These are phyloP conservation scores for Begonia loranthoides DNA, from an alignment of 306 rosid species.

Conservation along the genomic window DNA sequence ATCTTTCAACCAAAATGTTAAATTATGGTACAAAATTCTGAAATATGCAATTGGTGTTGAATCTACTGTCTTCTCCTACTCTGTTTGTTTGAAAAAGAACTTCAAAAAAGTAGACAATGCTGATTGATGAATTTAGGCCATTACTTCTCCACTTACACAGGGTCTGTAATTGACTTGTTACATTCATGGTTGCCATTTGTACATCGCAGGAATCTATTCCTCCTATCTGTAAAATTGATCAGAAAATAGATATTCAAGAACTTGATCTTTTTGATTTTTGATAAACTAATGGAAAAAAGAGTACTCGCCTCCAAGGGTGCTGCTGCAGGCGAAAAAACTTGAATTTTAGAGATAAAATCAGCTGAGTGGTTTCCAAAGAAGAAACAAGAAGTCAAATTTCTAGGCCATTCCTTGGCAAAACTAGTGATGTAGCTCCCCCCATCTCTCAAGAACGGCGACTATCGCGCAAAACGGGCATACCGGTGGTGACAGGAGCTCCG, in stretches of 20 bases:
- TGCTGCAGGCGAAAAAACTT: constrained; percentile 17
- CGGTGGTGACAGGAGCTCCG: no score
- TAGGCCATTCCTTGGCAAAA: constrained; percentile 13
- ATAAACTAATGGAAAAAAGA: no score
- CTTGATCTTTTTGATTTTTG: background rate
- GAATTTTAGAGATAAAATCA: constrained; percentile 19
- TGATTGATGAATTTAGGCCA: constrained; percentile 11
- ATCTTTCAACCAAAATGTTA: no score
- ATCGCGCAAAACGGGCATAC: no score
- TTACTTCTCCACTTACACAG: constrained; percentile 26
- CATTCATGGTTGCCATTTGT: constrained; percentile 1
- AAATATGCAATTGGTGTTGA: no score
- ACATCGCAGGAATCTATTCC: constrained; percentile 36
- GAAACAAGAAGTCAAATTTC: constrained; percentile 22
- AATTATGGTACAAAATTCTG: no score
- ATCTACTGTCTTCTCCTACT: no score
- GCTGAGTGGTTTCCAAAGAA: constrained; percentile 24
- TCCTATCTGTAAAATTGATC: constrained; percentile 9
- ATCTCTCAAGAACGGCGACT: no score
- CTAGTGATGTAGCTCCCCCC: constrained; percentile 9
- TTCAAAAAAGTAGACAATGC: no score
- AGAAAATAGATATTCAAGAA: background rate
- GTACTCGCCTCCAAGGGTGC: constrained; percentile 15
- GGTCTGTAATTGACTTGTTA: constrained; percentile 26
- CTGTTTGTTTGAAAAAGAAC: no score